Evolutionary conservation across 768 basidiomycete species (phyloP), one percentile per base, ranked within the genome.

Genomic region (Naganishia vaughanmartiniae): DNA sequence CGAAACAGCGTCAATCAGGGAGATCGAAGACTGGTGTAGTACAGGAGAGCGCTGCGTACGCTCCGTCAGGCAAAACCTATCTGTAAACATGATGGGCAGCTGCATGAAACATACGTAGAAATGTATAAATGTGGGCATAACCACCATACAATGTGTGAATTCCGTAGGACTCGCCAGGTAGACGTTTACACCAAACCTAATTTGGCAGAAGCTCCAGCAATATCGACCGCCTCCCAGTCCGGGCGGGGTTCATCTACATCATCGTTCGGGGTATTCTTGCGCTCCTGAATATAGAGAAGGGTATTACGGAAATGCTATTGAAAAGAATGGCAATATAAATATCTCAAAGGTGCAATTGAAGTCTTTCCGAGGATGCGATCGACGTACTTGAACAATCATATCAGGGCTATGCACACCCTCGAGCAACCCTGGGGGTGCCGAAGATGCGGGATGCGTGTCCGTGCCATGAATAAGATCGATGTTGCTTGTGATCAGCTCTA

Each of bases 371-470:
- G 33, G 4, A 14, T 2, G 19, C 30, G 30, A 14, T 7, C 11
- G 19, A 72, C 78, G 65, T 63, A 81, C 80, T 73, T 74, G 75
- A 54, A 79, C 76, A 30, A 98, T 96, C 89, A 94, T 92, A 54
- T 96, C 94, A 15, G 93, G 91, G 6, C 91, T 89, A 73, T 93
- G 89, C 0, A 93, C 90, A 12, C 92, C 92, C 77, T 98, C 96
- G 71, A 98, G 87, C 45, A 94, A 85, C 24, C 93, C 93, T 7
- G 90, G 89, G 1, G 90, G 90, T 30, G 91, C 90, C 30, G 92
- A 88, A 42, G 92, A 89, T 0, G 91, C 89, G 0, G 93, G 91
- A 76, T 95, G 92, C 1, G 93, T 87, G 77, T 94, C 91, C 21
- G 89, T 88, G 0, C 90, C 90, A 45, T 89, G 86, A 75, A 97